Evolutionary conservation across 23 red algal genomes (phyloP).

Genomic region (Gracilaria caudata): DNA sequence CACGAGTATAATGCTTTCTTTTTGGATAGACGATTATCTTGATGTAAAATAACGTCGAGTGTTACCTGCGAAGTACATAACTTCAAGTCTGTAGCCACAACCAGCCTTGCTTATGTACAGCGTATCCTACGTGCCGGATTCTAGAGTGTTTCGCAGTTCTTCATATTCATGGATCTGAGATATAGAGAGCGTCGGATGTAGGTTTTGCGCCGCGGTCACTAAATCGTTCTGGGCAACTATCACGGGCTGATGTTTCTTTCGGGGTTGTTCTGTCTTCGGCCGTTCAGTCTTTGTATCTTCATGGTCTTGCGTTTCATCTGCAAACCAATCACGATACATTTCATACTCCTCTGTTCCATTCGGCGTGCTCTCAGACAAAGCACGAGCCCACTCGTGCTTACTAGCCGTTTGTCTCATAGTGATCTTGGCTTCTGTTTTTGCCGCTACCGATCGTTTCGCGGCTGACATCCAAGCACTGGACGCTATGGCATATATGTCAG

Average conservation of each 20-base stretch:
- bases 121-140: conserved; percentile 23
- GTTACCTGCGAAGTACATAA: background rate
- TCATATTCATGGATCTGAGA: conserved; percentile 51
- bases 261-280: background rate
- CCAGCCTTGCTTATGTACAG: background rate
- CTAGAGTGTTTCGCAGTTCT: conserved; percentile 31
- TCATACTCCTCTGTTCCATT: conserved; percentile 23
- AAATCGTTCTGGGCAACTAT: conserved; percentile 42
- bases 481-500: conserved; percentile 58
- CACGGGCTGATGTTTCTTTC: background rate
- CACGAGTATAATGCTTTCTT: conserved; percentile 22
- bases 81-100: background rate
- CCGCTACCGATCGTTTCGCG: conserved; percentile 29
- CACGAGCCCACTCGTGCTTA: background rate
- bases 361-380: background rate
- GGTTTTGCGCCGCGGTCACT: conserved; percentile 19
- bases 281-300: background rate
- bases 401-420: background rate
- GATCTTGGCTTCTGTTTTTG: background rate
- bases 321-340: conserved; percentile 54
- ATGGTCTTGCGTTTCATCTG: background rate
- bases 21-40: background rate
- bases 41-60: conserved; percentile 10
- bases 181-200: conserved; percentile 42
- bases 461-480: conserved; percentile 61